Conservation (phyloP, 257 asterid genomes). For the Thymus quinquecostatus region DNA sequence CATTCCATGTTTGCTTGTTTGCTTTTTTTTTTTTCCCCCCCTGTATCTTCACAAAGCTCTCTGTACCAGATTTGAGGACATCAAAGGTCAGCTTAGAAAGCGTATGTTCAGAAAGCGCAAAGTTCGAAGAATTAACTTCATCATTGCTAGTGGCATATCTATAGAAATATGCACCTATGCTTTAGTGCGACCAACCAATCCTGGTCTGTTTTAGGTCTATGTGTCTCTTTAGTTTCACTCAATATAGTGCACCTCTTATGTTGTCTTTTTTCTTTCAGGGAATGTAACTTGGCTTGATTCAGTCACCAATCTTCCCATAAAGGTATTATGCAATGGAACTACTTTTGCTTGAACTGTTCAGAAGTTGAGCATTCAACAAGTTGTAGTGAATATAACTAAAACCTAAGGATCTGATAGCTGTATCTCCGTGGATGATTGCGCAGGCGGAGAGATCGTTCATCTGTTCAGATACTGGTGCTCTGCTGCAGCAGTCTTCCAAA, state of each 20-base stretch:
- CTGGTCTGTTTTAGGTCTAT: conserved; percentile 55
- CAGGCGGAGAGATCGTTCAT: conserved; percentile 83
- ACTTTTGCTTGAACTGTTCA: conserved; percentile 23
- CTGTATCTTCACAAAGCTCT: conserved; percentile 23
- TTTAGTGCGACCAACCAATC: conserved; percentile 89
- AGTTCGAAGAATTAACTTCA: conserved; percentile 79
- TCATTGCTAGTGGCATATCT: conserved; percentile 66
- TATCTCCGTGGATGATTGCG: conserved; percentile 33
- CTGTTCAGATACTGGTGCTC: conserved; percentile 94
- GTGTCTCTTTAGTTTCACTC: conserved; percentile 19
- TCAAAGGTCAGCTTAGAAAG: conserved; percentile 87
- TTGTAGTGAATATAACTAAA: conserved; percentile 16
- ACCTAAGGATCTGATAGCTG: conserved; percentile 25
- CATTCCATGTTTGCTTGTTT: not conserved
- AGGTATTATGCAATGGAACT: conserved; percentile 44
- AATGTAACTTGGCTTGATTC: conserved; percentile 93
- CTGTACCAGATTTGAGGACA: conserved; percentile 72
- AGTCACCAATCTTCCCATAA: conserved; percentile 78
- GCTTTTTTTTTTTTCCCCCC: not conserved
- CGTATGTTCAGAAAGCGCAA: conserved; percentile 92
- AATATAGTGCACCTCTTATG: conserved; percentile 27
- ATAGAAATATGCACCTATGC: conserved; percentile 87
- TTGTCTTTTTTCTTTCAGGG: conserved; percentile 56
- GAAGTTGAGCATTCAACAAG: conserved; percentile 20
- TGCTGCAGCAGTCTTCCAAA: conserved; percentile 71